Evolutionary conservation across 768 basidiomycete genomes (phyloP).

Genomic region (Lentinula raphanica): DNA sequence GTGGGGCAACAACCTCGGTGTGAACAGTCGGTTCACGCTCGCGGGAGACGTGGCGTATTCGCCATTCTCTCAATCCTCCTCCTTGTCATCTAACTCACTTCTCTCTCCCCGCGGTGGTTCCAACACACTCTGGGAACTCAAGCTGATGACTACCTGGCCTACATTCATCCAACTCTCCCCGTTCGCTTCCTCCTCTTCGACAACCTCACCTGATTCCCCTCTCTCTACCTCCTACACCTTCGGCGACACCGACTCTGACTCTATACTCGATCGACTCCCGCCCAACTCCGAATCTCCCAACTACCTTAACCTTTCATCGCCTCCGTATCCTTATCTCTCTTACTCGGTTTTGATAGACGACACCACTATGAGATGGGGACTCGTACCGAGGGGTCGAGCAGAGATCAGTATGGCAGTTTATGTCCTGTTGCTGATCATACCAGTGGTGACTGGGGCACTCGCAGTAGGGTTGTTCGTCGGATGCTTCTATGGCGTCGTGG

Average conservation of each 20-base stretch:
- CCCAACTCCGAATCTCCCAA: constrained; percentile 84
- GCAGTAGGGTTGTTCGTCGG: constrained; percentile 90
- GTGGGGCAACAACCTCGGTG: constrained; percentile 89
- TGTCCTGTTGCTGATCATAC: constrained; percentile 74
- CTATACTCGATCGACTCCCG: constrained; percentile 84
- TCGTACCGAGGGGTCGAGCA: constrained; percentile 78
- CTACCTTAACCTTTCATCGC: constrained; percentile 88
- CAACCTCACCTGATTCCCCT: too few species aligned
- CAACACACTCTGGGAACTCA: constrained; percentile 85
- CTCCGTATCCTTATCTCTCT: constrained; percentile 80
- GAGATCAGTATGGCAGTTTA: constrained; percentile 84
- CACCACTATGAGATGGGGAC: constrained; percentile 65
- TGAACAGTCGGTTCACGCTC: constrained; percentile 62
- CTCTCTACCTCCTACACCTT: constrained; percentile 30
- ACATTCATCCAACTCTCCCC: constrained; percentile 67
- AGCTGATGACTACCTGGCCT: constrained; percentile 89
- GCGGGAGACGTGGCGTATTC: too few species aligned
- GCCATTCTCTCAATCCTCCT: background rate
- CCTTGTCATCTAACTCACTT: too few species aligned
- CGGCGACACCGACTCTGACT: constrained; percentile 84
- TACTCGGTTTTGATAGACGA: constrained; percentile 86
- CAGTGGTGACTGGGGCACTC: constrained; percentile 76
- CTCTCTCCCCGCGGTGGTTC: too few species aligned
- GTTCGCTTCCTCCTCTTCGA: too few species aligned
- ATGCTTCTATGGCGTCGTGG: constrained; percentile 93